phyloP scores from a whole-genome alignment of 192 early-diverging fungal genomes.

The Coemansia sp. region DNA sequence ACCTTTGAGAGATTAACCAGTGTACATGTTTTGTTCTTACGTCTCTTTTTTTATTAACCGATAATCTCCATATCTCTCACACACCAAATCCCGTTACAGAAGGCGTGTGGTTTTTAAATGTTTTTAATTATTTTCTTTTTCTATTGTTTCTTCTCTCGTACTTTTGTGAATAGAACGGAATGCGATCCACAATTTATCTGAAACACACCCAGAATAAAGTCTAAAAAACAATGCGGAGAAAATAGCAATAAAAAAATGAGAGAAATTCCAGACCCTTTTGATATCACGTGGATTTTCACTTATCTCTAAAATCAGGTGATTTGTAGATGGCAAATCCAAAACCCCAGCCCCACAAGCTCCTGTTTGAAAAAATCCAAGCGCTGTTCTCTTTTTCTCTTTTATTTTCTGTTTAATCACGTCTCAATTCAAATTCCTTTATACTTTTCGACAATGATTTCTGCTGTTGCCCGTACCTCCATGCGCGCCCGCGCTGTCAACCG shows the following conservation, averaged over 20 bases:
- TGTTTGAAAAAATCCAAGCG: not conserved
- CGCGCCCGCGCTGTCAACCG: conserved; percentile 38
- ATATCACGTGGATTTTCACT: too few relatives aligned
- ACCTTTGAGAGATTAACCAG: too few relatives aligned
- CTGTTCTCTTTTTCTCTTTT: not conserved
- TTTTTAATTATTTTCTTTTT: not conserved
- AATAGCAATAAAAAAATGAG: not conserved
- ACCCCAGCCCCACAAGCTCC: not conserved
- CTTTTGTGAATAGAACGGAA: not conserved
- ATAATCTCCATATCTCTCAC: too few relatives aligned
- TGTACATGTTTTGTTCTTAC: too few relatives aligned
- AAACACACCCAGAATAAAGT: too few relatives aligned
- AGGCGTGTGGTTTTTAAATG: not conserved
- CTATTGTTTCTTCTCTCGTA: not conserved
- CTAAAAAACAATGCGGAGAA: not conserved
- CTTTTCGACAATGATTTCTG: conserved; percentile 28
- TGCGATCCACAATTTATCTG: too few relatives aligned
- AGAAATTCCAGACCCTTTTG: too few relatives aligned
- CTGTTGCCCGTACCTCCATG: conserved; percentile 47
- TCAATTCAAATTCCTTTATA: not conserved
- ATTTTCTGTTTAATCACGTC: not conserved
- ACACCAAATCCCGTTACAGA: too few relatives aligned
- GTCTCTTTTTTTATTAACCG: too few relatives aligned
- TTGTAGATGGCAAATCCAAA: not conserved
- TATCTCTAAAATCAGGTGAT: conserved; percentile 5